A percentile compares a stretch with the other conserved stretches of the same genome.
These are phyloP conservation scores for Sarocladiaceae sp. DNA, from an alignment of 2,329 filamentous ascomycete genomes.

Conservation along the genomic window DNA sequence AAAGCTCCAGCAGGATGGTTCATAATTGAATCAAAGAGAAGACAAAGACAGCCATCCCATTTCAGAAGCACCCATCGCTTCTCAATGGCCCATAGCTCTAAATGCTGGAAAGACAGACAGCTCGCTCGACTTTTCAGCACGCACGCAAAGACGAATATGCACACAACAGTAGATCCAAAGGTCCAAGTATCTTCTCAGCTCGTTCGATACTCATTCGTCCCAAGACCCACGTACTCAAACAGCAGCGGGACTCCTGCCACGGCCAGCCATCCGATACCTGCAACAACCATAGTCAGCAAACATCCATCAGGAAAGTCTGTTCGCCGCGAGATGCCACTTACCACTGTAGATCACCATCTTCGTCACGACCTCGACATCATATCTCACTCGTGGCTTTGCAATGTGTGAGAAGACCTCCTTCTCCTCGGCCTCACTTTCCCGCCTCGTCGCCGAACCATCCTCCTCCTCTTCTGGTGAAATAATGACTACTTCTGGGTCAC, in stretches of 20 bases:
- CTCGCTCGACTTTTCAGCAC: background rate
- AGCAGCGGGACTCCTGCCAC: conserved; percentile 68
- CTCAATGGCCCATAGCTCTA: too few relatives aligned
- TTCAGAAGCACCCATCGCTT: background rate
- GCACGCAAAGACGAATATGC: background rate
- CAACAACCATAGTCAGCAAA: conserved; percentile 11
- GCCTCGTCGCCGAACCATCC: conserved; percentile 25
- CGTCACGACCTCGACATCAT: conserved; percentile 97
- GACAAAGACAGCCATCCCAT: too few relatives aligned
- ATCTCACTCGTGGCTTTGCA: conserved; percentile 81
- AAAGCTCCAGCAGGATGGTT: too few relatives aligned
- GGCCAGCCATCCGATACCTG: conserved; percentile 78
- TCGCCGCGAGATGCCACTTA: conserved; percentile 33
- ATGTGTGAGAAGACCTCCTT: conserved; percentile 78
- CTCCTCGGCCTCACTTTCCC: conserved; percentile 53
- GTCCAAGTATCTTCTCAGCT: conserved; percentile 16
- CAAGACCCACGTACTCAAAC: conserved; percentile 56
- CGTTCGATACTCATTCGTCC: conserved; percentile 27
- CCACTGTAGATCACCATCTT: conserved; percentile 93
- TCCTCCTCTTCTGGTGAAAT: conserved; percentile 20
- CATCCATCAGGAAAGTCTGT: conserved; percentile 3
- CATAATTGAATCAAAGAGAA: too few relatives aligned
- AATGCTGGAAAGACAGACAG: conserved; percentile 1
- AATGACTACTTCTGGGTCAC: conserved; percentile 31
- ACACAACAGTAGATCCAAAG: background rate